These are phyloP conservation scores for Castanospermum australe DNA, from an alignment of 306 rosid species.

Conservation along the genomic window DNA sequence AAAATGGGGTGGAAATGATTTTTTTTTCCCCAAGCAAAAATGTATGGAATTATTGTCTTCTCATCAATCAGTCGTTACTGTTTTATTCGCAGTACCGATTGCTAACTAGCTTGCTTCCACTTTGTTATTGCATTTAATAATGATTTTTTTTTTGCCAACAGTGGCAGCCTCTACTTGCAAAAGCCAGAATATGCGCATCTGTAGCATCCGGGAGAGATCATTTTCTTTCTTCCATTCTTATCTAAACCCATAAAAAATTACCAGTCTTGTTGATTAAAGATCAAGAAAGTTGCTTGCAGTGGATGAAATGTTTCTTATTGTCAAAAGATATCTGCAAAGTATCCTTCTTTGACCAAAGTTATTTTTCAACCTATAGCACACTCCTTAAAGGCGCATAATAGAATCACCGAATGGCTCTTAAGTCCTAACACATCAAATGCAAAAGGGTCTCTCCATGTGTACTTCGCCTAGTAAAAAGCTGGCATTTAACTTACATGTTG, in stretches of 20 bases:
- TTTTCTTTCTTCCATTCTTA: constrained; percentile 16
- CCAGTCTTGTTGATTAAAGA: constrained; percentile 16
- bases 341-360: constrained; percentile 3
- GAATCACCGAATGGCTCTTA: not conserved
- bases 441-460: not conserved
- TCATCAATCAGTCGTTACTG: constrained; percentile 15
- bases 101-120: constrained; percentile 26
- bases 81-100: constrained; percentile 34
- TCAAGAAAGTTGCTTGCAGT: not conserved
- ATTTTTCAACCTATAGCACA: not conserved
- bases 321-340: not conserved
- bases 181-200: constrained; percentile 29
- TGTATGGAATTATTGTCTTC: constrained; percentile 12
- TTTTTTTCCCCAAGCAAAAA: constrained; percentile 21
- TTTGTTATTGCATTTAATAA: constrained; percentile 13
- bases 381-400: constrained; percentile 1
- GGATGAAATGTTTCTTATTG: not conserved
- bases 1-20: constrained; percentile 29
- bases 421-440: not conserved
- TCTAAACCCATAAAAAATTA: not conserved
- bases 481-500: constrained; percentile 4
- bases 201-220: not conserved
- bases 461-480: not conserved
- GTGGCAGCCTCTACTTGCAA: constrained; percentile 9
- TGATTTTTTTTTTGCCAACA: not conserved